Conservation (phyloP, 2,329 filamentous ascomycete genomes). For the Penicillium sp. region DNA sequence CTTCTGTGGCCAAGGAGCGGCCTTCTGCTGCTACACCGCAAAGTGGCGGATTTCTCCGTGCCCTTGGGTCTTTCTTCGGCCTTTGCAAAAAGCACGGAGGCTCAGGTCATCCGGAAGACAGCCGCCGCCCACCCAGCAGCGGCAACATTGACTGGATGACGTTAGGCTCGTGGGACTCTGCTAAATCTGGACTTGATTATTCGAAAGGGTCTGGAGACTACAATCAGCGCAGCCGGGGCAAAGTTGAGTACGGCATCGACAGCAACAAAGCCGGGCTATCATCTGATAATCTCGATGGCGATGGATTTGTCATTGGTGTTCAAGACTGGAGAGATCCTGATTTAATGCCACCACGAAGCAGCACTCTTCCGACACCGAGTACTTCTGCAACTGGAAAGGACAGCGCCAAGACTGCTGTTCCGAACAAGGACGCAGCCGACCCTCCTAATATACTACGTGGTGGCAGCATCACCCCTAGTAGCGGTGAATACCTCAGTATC, state of each 20-base stretch:
- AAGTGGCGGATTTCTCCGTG: constrained; percentile 41
- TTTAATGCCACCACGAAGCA: constrained; percentile 52
- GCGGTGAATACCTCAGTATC: constrained; percentile 64
- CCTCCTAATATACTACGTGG: constrained; percentile 53
- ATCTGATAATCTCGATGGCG: constrained; percentile 41
- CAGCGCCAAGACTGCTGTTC: constrained; percentile 29
- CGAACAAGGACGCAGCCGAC: constrained; percentile 32
- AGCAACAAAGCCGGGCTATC: constrained; percentile 24
- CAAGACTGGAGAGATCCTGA: constrained; percentile 85
- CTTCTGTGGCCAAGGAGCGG: constrained; percentile 18
- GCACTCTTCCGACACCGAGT: constrained; percentile 23
- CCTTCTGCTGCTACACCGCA: constrained; percentile 16
- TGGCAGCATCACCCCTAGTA: constrained; percentile 69
- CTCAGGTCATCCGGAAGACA: constrained; percentile 45
- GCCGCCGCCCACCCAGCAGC: constrained; percentile 67
- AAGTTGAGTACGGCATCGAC: constrained; percentile 8
- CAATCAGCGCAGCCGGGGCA: constrained; percentile 26
- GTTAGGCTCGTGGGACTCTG: constrained; percentile 63
- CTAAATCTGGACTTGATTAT: constrained; percentile 34
- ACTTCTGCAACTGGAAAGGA: constrained; percentile 24
- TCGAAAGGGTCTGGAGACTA: constrained; percentile 23
- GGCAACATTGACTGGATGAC: constrained; percentile 72
- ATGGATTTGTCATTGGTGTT: constrained; percentile 77
- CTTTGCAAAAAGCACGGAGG: constrained; percentile 32
- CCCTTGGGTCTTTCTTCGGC: constrained; percentile 46